Evolutionary conservation across 148 eudicot species (phyloP).

Genomic region (Hydrangea macrophylla): DNA sequence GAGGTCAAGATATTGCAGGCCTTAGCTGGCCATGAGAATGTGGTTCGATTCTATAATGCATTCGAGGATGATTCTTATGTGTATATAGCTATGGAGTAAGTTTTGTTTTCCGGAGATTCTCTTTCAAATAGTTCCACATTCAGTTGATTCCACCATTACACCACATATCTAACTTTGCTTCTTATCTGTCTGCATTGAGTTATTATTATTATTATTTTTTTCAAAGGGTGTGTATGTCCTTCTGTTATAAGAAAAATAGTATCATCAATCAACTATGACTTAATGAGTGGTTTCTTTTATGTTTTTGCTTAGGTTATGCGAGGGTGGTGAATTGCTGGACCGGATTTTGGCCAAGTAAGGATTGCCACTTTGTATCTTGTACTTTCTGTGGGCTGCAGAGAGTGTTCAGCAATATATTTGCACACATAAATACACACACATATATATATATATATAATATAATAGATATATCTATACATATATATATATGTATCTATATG

Average conservation of each 20-base stretch:
- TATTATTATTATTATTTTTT: neutral
- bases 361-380: neutral
- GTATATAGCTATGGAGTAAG: conserved; percentile 98
- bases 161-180: neutral
- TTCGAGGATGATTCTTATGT: conserved; percentile 89
- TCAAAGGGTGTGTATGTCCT: no score
- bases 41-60: conserved; percentile 88
- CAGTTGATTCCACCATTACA: neutral
- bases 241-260: no score
- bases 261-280: neutral
- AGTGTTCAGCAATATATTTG: conserved; percentile 5
- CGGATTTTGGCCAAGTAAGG: conserved; percentile 85
- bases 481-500: no score
- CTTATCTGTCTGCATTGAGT: neutral
- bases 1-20: conserved; percentile 95
- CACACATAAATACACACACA: no score
- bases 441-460: no score
- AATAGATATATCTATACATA: no score
- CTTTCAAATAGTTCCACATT: neutral
- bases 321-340: conserved; percentile 94
- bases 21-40: conserved; percentile 92
- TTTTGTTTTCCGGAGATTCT: conserved; percentile 8
- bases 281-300: neutral
- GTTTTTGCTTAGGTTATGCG: conserved; percentile 62
- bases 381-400: neutral